Conservation (phyloP, 2,329 filamentous ascomycete genomes). For the Colletotrichum cereale region DNA sequence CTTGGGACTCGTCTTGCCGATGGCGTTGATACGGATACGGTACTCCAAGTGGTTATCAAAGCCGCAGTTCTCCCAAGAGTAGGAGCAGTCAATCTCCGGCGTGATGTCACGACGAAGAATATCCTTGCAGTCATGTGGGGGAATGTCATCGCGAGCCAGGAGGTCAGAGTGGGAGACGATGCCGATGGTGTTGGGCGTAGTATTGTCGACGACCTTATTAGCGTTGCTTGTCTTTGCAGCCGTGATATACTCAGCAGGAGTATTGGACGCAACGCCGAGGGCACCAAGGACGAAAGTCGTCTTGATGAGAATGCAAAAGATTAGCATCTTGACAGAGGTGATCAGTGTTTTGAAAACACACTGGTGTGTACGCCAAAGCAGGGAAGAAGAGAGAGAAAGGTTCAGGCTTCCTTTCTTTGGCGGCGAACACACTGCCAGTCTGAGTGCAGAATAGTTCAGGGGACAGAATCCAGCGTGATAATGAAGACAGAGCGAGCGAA, state of each 20-base stretch:
- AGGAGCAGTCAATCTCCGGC: conserved; percentile 30
- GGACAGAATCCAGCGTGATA: no score
- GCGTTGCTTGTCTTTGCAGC: not conserved
- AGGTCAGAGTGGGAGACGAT: no score
- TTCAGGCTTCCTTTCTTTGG: no score
- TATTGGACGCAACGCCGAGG: not conserved
- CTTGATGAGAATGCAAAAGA: not conserved
- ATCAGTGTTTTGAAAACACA: no score
- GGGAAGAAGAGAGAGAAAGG: no score
- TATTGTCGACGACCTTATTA: not conserved
- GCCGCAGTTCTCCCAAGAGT: conserved; percentile 29
- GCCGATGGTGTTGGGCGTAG: not conserved
- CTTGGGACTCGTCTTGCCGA: conserved; percentile 20
- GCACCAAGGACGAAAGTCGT: not conserved
- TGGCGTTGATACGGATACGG: conserved; percentile 22
- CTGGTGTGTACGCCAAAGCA: not conserved
- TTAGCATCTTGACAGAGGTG: not conserved
- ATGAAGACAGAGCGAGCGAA: no score
- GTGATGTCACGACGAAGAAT: conserved; percentile 15
- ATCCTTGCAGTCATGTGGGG: conserved; percentile 20
- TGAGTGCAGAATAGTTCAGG: no score
- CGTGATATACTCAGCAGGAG: no score
- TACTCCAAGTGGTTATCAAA: conserved; percentile 31
- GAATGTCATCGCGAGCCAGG: not conserved
- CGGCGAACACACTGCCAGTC: no score